These are phyloP conservation scores for Fusarium sororula DNA, from an alignment of 2,329 filamentous ascomycete genomes.

Conservation along the genomic window DNA sequence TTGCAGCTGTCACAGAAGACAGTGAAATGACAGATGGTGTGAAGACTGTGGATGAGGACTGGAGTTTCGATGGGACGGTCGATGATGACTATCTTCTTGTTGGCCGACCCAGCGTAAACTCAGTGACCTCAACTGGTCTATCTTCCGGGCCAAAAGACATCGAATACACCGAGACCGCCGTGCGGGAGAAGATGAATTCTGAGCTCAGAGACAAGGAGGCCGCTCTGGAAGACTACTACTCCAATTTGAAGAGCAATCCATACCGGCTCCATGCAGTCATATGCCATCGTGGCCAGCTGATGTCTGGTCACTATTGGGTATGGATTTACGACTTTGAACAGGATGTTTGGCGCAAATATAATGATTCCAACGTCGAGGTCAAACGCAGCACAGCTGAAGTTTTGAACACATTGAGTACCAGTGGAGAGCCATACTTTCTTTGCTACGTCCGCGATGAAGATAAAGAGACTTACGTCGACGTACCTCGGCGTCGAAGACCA, in stretches of 20 bases:
- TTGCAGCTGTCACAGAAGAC: neutral
- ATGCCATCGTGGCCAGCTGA: constrained; percentile 80
- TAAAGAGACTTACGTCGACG: constrained; percentile 63
- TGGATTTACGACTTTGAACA: constrained; percentile 91
- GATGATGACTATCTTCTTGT: constrained; percentile 50
- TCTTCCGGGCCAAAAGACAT: constrained; percentile 21
- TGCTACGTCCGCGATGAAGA: constrained; percentile 80
- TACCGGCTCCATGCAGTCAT: constrained; percentile 93
- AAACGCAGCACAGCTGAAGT: constrained; percentile 73
- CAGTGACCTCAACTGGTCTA: neutral
- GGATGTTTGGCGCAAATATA: constrained; percentile 90
- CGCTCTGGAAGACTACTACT: constrained; percentile 44
- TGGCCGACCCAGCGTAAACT: constrained; percentile 16
- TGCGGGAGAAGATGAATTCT: constrained; percentile 56
- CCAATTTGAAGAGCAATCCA: constrained; percentile 68
- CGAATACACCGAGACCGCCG: constrained; percentile 37
- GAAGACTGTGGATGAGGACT: constrained; percentile 41
- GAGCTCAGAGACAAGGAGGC: constrained; percentile 49
- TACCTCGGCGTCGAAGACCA: constrained; percentile 52
- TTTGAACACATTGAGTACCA: constrained; percentile 71
- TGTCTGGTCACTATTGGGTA: constrained; percentile 93
- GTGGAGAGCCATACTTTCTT: constrained; percentile 82
- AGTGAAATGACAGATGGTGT: neutral
- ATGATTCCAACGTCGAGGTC: constrained; percentile 83
- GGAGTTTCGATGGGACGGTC: constrained; percentile 52